Evolutionary conservation across 2,329 filamentous ascomycete species (phyloP).

Genomic region (Amylocarpus encephaloides): DNA sequence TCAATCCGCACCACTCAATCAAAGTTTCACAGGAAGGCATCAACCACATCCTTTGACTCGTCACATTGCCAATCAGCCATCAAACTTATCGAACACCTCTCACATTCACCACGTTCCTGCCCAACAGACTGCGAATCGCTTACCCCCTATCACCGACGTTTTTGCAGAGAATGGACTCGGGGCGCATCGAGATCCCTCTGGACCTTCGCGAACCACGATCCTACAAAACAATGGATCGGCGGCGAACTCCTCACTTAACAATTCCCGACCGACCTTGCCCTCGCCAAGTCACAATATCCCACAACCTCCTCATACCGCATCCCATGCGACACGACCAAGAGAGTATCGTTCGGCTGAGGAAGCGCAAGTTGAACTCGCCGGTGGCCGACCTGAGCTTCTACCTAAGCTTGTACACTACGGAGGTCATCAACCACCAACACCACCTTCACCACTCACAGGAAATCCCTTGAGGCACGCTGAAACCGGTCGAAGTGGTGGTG

Average conservation of each 20-base stretch:
- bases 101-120: constrained; percentile 89
- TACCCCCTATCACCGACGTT: constrained; percentile 91
- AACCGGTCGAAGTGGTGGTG: constrained; percentile 46
- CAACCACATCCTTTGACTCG: constrained; percentile 69
- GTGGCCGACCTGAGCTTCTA: constrained; percentile 84
- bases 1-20: constrained; percentile 89
- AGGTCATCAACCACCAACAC: constrained; percentile 86
- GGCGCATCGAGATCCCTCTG: constrained; percentile 46
- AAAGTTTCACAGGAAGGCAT: constrained; percentile 89
- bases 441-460: constrained; percentile 46
- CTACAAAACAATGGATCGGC: constrained; percentile 24
- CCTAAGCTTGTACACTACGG: constrained; percentile 95
- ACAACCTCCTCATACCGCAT: constrained; percentile 46
- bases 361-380: constrained; percentile 81
- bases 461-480: constrained; percentile 27
- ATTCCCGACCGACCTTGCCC: constrained; percentile 61
- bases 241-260: constrained; percentile 57
- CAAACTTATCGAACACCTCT: constrained; percentile 73
- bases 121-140: constrained; percentile 80
- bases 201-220: constrained; percentile 14
- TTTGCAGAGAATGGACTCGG: constrained; percentile 73
- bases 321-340: constrained; percentile 57
- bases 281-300: constrained; percentile 67
- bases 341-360: constrained; percentile 97
- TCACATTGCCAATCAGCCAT: constrained; percentile 74